phyloP scores from a whole-genome alignment of 768 basidiomycete genomes.

The Amanita thiersii region DNA sequence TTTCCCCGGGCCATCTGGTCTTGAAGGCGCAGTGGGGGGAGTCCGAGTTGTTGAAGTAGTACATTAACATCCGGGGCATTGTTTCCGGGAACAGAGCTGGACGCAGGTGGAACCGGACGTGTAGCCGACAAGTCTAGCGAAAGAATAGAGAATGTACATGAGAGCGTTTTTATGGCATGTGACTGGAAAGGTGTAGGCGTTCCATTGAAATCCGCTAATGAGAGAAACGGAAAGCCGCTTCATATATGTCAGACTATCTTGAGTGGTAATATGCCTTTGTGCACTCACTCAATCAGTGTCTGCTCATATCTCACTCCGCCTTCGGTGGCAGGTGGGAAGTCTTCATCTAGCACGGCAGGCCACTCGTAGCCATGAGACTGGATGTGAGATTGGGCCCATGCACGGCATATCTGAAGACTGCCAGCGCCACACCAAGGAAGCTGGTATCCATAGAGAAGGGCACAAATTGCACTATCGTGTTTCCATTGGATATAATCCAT shows the following conservation, averaged over 20 bases:
- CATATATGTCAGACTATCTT: slow-evolving; percentile 9
- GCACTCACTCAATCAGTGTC: slow-evolving; percentile 30
- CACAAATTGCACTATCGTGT: slow-evolving; percentile 36
- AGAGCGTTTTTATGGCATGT: slow-evolving; percentile 59
- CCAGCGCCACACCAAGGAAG: slow-evolving; percentile 4
- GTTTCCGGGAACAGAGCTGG: slow-evolving; percentile 10
- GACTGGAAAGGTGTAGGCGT: slow-evolving; percentile 50
- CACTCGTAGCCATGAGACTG: slow-evolving; percentile 37
- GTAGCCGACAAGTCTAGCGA: slow-evolving; percentile 21
- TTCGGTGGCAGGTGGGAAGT: slow-evolving; percentile 29
- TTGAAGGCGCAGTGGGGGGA: slow-evolving; percentile 38
- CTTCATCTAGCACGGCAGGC: slow-evolving; percentile 41
- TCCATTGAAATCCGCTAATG: slow-evolving; percentile 34
- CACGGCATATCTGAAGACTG: slow-evolving; percentile 14
- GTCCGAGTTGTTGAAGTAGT: slow-evolving; percentile 57
- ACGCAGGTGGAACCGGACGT: slow-evolving; percentile 25
- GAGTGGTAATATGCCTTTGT: neutral
- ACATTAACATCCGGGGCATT: slow-evolving; percentile 37
- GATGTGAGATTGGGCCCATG: slow-evolving; percentile 24
- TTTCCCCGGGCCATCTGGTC: slow-evolving; percentile 15
- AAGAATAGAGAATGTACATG: slow-evolving; percentile 46
- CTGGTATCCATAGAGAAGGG: slow-evolving; percentile 17
- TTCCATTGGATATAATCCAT: slow-evolving; percentile 30
- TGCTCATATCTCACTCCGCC: slow-evolving; percentile 35
- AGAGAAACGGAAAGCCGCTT: slow-evolving; percentile 49